These are phyloP conservation scores for Pisolithus tinctorius DNA, from an alignment of 768 basidiomycete species.

Conservation along the genomic window DNA sequence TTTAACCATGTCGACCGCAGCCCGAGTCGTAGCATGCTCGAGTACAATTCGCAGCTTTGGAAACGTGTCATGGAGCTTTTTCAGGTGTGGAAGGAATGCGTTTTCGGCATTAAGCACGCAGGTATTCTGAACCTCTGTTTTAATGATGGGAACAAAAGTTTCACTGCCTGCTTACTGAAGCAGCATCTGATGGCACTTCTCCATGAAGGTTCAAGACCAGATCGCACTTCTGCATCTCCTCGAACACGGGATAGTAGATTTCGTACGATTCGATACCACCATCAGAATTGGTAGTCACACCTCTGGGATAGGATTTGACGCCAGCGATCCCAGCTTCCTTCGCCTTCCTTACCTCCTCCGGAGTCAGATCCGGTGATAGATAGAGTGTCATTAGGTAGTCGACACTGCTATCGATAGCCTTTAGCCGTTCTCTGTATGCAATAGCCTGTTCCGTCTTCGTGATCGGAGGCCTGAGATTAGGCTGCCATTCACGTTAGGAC, in stretches of 20 bases:
- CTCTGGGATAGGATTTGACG: conserved; percentile 95
- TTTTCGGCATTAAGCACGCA: conserved; percentile 93
- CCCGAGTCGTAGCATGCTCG: conserved; percentile 92
- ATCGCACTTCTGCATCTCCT: conserved; percentile 86
- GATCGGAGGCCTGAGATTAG: conserved; percentile 88
- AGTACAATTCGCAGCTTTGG: conserved; percentile 91
- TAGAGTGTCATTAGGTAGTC: conserved; percentile 97
- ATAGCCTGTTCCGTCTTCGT: conserved; percentile 76
- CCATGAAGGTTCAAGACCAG: conserved; percentile 97
- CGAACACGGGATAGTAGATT: conserved; percentile 87
- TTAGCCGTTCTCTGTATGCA: conserved; percentile 69
- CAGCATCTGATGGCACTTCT: conserved; percentile 85
- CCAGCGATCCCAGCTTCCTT: conserved; percentile 77
- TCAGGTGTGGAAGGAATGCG: conserved; percentile 82
- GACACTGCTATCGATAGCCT: conserved; percentile 66
- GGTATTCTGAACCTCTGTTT: conserved; percentile 51
- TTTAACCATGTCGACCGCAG: conserved; percentile 84
- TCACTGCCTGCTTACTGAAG: conserved; percentile 34
- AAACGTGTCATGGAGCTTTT: conserved; percentile 73
- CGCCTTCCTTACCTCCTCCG: conserved; percentile 86
- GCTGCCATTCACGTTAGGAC: conserved; percentile 41
- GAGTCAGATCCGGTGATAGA: conserved; percentile 85
- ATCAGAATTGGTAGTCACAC: conserved; percentile 96
- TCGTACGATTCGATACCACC: conserved; percentile 96
- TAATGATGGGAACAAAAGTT: background rate